A percentile compares a stretch with the other conserved stretches of the same genome.
phyloP scores from a whole-genome alignment of 83 land plant genomes.

The Isoetes engelmannii region DNA sequence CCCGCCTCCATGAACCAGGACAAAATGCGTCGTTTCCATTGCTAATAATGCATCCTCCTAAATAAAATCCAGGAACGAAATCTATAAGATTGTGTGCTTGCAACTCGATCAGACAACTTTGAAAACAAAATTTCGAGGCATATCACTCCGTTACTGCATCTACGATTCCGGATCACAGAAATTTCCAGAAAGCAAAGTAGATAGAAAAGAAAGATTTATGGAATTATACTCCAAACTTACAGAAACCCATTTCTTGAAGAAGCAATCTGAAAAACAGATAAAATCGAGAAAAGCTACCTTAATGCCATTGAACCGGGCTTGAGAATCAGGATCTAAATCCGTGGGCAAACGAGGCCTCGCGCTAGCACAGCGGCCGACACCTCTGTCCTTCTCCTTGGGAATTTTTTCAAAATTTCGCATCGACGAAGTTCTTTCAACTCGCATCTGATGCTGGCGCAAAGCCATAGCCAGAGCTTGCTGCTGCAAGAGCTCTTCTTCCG shows the following conservation, averaged over 20 bases:
- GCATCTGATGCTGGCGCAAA: not conserved
- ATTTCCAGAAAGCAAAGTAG: not conserved
- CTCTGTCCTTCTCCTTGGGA: not conserved
- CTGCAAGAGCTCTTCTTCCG: constrained; percentile 1
- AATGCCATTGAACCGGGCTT: not conserved
- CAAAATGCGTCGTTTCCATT: constrained; percentile 21
- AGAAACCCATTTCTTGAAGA: not conserved
- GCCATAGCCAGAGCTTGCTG: constrained; percentile 11
- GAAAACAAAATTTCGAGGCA: no score
- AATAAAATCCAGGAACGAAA: not conserved
- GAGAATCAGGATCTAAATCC: not conserved
- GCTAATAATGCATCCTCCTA: not conserved
- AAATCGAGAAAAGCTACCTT: not conserved
- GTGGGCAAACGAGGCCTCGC: constrained; percentile 2
- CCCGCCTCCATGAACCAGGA: constrained; percentile 72
- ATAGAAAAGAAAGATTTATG: not conserved
- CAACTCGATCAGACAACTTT: not conserved
- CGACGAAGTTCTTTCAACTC: not conserved
- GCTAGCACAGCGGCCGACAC: not conserved
- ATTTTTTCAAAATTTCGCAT: not conserved
- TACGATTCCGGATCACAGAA: not conserved
- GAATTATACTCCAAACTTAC: not conserved
- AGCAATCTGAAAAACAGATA: not conserved
- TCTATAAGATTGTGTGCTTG: not conserved
- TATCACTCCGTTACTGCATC: not conserved